Conservation (phyloP, 805 yeast genomes). For the Wickerhamiella vanderwaltii region DNA sequence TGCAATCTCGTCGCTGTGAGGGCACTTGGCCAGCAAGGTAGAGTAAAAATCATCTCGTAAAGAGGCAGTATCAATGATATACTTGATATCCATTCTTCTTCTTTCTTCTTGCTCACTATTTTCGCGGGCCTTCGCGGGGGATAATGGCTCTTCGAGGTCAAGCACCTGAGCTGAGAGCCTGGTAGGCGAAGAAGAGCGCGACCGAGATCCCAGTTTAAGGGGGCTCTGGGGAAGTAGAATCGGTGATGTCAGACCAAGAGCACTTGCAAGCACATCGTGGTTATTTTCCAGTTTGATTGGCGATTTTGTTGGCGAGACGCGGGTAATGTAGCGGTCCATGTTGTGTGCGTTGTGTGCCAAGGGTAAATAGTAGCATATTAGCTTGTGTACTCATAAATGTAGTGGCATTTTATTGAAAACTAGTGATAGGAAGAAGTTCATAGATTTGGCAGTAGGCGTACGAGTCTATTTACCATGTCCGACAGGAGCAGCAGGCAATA, state of each 20-base stretch:
- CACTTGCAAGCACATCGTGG: background rate
- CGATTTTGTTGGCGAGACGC: background rate
- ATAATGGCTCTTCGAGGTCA: background rate
- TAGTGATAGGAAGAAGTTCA: too few species aligned
- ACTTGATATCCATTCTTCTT: background rate
- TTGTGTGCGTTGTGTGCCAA: background rate
- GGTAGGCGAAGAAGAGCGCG: background rate
- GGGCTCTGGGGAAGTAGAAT: conserved; percentile 8
- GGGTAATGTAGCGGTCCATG: conserved; percentile 8
- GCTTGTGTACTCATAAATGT: too few species aligned
- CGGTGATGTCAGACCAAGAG: background rate
- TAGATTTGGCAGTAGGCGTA: too few species aligned
- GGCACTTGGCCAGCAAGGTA: conserved; percentile 2
- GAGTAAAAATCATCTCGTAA: conserved; percentile 12
- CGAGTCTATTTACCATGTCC: too few species aligned
- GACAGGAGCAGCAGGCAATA: too few species aligned
- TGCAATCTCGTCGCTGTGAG: background rate
- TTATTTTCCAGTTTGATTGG: background rate
- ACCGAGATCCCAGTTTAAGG: background rate
- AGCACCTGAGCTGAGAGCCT: background rate
- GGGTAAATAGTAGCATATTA: too few species aligned
- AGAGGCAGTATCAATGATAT: background rate
- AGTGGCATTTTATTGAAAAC: too few species aligned
- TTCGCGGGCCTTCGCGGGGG: background rate
- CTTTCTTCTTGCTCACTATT: background rate